These are phyloP conservation scores for Backusella tuberculispora DNA, from an alignment of 192 early-diverging fungal species.

Conservation along the genomic window DNA sequence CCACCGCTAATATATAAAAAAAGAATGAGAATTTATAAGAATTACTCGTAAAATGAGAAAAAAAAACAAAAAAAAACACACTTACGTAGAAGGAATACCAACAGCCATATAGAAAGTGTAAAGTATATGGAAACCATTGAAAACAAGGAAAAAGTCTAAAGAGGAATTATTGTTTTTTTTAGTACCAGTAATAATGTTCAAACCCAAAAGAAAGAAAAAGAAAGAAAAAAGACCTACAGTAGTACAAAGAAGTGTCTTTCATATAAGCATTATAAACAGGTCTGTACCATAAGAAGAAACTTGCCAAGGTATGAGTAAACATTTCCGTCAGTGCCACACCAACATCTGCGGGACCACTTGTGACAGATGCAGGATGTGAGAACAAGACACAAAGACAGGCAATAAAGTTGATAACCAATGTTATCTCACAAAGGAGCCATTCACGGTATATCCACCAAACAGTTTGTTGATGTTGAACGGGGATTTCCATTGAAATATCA, in stretches of 20 bases:
- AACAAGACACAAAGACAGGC: slow-evolving; percentile 79
- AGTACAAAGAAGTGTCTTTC: slow-evolving; percentile 87
- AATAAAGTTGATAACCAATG: slow-evolving; percentile 78
- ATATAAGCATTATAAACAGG: slow-evolving; percentile 88
- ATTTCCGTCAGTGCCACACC: slow-evolving; percentile 75
- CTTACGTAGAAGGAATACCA: slow-evolving; percentile 80
- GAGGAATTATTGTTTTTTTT: no score
- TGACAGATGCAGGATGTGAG: slow-evolving; percentile 63
- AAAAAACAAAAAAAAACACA: neutral
- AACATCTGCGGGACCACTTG: slow-evolving; percentile 73
- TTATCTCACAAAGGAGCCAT: slow-evolving; percentile 75
- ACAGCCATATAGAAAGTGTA: slow-evolving; percentile 86
- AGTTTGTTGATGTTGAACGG: slow-evolving; percentile 59
- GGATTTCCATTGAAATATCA: slow-evolving; percentile 74
- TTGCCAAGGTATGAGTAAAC: slow-evolving; percentile 74
- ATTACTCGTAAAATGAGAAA: neutral
- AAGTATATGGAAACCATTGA: slow-evolving; percentile 83
- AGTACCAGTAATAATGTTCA: neutral
- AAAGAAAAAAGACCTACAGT: slow-evolving; percentile 49
- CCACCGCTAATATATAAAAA: slow-evolving; percentile 54
- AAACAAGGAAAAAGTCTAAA: slow-evolving; percentile 80
- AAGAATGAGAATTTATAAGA: neutral
- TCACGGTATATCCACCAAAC: slow-evolving; percentile 71
- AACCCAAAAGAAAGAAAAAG: neutral
- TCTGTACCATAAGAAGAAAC: slow-evolving; percentile 88